Percentiles rank a stretch among this genome's conserved stretches.
Conservation (phyloP, 1,284 basidiomycete species). For the Puccinia hordei region DNA sequence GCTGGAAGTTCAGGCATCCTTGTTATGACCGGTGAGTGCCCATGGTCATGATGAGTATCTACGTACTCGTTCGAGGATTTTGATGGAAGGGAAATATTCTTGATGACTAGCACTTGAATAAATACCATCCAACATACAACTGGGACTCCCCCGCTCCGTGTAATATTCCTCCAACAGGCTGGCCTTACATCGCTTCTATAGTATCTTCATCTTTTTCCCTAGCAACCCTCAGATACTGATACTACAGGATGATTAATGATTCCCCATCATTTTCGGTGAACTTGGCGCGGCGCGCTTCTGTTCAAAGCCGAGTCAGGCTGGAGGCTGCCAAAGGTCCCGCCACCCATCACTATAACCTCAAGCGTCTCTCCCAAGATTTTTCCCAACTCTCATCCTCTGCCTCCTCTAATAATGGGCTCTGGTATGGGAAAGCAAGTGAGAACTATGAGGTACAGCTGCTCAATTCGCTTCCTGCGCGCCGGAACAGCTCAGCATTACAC, state of each 20-base stretch:
- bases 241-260: neutral
- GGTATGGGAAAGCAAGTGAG: constrained; percentile 12
- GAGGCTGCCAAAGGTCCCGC: neutral
- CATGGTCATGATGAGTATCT: neutral
- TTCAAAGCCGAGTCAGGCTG: neutral
- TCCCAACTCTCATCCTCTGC: neutral
- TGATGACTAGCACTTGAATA: too few relatives aligned
- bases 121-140: too few relatives aligned
- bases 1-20: neutral
- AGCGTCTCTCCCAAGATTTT: constrained; percentile 1
- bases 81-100: neutral
- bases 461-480: neutral
- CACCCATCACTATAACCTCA: constrained; percentile 10
- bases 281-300: neutral
- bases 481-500: neutral
- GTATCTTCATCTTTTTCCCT: neutral
- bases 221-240: neutral
- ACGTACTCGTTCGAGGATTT: neutral
- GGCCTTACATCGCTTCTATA: too few relatives aligned
- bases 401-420: neutral
- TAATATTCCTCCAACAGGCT: too few relatives aligned
- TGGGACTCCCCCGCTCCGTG: too few relatives aligned
- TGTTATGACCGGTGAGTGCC: neutral
- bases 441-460: constrained; percentile 1
- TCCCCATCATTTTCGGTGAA: neutral